These are phyloP conservation scores for Monosporascus sp. DNA, from an alignment of 2,329 filamentous ascomycete species.

Conservation along the genomic window DNA sequence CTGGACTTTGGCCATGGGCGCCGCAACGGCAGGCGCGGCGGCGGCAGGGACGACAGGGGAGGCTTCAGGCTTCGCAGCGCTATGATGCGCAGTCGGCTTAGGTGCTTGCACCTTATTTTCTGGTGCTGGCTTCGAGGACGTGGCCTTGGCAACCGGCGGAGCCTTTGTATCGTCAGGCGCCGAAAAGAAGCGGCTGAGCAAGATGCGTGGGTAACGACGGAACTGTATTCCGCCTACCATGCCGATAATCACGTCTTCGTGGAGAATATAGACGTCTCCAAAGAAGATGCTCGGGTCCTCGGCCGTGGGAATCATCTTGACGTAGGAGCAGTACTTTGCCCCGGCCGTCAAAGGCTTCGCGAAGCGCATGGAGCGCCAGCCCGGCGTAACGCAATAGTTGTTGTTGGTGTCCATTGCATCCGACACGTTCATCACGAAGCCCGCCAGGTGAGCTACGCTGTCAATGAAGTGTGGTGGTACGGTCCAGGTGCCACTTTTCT, in stretches of 20 bases:
- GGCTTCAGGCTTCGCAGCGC: too few relatives aligned
- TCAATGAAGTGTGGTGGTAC: constrained; percentile 35
- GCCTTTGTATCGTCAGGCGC: constrained; percentile 19
- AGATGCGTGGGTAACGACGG: constrained; percentile 28
- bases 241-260: constrained; percentile 27
- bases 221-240: constrained; percentile 30
- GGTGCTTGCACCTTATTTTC: too few relatives aligned
- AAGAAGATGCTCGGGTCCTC: constrained; percentile 21
- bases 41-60: too few relatives aligned
- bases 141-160: background rate
- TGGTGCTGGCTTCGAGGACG: too few relatives aligned
- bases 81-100: too few relatives aligned
- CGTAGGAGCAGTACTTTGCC: constrained; percentile 29
- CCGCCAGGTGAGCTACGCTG: constrained; percentile 31
- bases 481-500: too few relatives aligned
- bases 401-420: constrained; percentile 27
- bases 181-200: constrained; percentile 36
- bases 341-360: constrained; percentile 24
- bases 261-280: constrained; percentile 32
- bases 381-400: constrained; percentile 32
- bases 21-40: too few relatives aligned
- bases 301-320: constrained; percentile 30
- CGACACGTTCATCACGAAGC: constrained; percentile 34
- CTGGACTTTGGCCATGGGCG: too few relatives aligned
- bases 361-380: constrained; percentile 30